phyloP scores from a whole-genome alignment of 148 eudicot genomes.

The Polygonum aviculare region DNA sequence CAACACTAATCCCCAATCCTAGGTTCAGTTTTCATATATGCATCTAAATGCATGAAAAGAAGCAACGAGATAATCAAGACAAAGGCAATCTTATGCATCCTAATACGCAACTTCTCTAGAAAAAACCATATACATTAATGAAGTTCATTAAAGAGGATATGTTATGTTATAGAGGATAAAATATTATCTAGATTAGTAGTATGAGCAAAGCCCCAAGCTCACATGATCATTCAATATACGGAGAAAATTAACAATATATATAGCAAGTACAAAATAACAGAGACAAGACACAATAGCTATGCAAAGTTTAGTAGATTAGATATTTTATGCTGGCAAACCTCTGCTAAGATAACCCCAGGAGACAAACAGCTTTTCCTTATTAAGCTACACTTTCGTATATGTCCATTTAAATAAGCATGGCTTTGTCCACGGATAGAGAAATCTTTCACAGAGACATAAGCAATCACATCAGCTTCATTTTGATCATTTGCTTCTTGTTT shows the following conservation, averaged over 20 bases:
- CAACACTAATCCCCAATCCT: not conserved
- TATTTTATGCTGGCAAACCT: conserved; percentile 37
- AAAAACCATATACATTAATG: not conserved
- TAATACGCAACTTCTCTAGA: not conserved
- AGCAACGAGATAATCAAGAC: not conserved
- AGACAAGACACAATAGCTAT: not conserved
- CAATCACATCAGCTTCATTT: conserved; percentile 44
- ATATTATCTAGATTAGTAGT: not conserved
- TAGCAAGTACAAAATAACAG: not conserved
- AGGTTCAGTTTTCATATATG: not conserved
- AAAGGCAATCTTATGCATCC: not conserved
- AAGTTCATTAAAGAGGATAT: not conserved
- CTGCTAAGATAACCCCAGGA: conserved; percentile 40
- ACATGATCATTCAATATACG: not conserved
- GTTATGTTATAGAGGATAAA: not conserved
- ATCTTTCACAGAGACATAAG: conserved; percentile 53
- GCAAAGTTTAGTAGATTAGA: not conserved
- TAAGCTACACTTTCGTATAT: conserved; percentile 65
- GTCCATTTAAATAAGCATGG: conserved; percentile 22
- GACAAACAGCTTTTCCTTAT: conserved; percentile 35
- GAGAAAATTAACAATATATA: not conserved
- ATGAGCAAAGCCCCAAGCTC: not conserved
- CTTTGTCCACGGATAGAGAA: conserved; percentile 20
- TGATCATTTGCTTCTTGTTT: conserved; percentile 21
- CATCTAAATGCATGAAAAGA: not conserved